Evolutionary conservation across 176 grass and related monocot species (phyloP).

Genomic region (Pontederia paniculata): DNA sequence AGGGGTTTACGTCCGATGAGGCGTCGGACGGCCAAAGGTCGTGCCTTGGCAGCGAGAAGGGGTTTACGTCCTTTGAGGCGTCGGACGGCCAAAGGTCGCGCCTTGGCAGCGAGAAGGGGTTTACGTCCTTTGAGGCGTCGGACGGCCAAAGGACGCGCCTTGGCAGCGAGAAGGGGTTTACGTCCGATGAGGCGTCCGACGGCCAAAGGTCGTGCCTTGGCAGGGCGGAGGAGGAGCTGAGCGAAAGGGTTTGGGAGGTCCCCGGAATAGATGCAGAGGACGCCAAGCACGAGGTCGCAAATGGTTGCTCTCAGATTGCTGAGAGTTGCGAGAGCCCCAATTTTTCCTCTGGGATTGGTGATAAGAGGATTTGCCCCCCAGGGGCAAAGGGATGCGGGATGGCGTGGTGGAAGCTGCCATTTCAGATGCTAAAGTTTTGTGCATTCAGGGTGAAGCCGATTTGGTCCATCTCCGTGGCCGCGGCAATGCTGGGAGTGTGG

Average conservation of each 20-base stretch:
- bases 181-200: too few species aligned
- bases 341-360: not conserved
- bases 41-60: too few species aligned
- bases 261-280: conserved; percentile 3
- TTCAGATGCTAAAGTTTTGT: conserved; percentile 36
- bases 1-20: too few species aligned
- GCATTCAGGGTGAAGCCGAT: conserved; percentile 50
- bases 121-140: too few species aligned
- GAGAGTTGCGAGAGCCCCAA: not conserved
- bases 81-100: too few species aligned
- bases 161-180: conserved; percentile 19
- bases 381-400: conserved; percentile 15
- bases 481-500: conserved; percentile 32
- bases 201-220: conserved; percentile 3
- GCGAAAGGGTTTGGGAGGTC: not conserved
- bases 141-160: conserved; percentile 19
- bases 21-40: too few species aligned
- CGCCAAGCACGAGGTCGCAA: conserved; percentile 21
- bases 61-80: too few species aligned
- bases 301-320: not conserved
- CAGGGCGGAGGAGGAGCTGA: not conserved
- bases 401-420: conserved; percentile 46
- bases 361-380: not conserved
- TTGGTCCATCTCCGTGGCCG: conserved; percentile 47
- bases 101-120: too few species aligned